Conservation (phyloP, 2,329 filamentous ascomycete genomes). For the Cladosporium oxysporum region DNA sequence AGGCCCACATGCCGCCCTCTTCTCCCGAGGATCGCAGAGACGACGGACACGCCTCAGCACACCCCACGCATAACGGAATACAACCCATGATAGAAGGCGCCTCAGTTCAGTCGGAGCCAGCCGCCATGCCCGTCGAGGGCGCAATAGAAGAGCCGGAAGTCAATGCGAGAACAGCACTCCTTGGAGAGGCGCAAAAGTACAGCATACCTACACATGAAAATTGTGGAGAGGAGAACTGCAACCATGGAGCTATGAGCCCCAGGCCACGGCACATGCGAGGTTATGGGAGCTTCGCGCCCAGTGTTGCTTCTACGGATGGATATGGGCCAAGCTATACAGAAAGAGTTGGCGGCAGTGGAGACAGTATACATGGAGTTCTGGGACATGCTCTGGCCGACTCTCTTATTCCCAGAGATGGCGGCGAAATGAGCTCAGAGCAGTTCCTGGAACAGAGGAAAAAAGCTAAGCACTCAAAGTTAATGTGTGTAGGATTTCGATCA, state of each 20-base stretch:
- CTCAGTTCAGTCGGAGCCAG: constrained; percentile 35
- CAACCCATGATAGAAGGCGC: constrained; percentile 36
- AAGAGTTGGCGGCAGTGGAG: constrained; percentile 34
- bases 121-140: constrained; percentile 26
- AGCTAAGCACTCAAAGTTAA: constrained; percentile 69
- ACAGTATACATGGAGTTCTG: constrained; percentile 42
- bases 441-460: constrained; percentile 72
- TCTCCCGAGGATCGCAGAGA: constrained; percentile 44
- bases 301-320: constrained; percentile 38
- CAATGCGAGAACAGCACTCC: constrained; percentile 42
- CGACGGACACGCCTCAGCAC: constrained; percentile 24
- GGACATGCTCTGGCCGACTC: constrained; percentile 48
- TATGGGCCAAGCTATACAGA: constrained; percentile 42
- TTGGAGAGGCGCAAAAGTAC: constrained; percentile 38
- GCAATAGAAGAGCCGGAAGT: constrained; percentile 31
- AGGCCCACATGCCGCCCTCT: constrained; percentile 45
- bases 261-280: constrained; percentile 56
- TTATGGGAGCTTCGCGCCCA: constrained; percentile 48
- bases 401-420: constrained; percentile 50
- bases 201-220: constrained; percentile 26
- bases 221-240: constrained; percentile 51
- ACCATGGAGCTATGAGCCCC: constrained; percentile 77
- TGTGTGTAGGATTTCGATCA: constrained; percentile 57
- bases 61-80: constrained; percentile 32
- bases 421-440: constrained; percentile 72